Base-by-base conservation (phyloP, 1,284 basidiomycete genomes). In the Puccinia hordei region DNA sequence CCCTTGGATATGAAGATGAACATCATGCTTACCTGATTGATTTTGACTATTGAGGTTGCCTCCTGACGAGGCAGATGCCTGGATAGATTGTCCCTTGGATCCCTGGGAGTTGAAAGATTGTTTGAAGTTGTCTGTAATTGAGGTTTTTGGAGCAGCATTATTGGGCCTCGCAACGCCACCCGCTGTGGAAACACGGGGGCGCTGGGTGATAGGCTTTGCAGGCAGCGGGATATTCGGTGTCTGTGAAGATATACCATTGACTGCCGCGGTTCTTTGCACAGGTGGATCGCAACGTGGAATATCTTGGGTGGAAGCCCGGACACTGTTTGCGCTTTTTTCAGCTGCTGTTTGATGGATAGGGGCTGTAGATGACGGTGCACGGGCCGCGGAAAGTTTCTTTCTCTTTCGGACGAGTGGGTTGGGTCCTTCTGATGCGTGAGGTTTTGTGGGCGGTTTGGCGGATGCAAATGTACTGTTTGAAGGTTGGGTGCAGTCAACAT, bases 1-100 rank as follows among this genome's bases (percentile, higher is more conserved):
- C 9, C 65, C 76, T 57, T 69, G 53, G 65, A 78, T 71, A 12
- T 33, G 19, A 66, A 78, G 66, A 51, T 51, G 33, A 13, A 49
- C 69, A 6, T n/a, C 51, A 35, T 33, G 59, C 69, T 78, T 78
- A 55, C 61, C 46, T 17, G 63, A 30, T 57, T 27, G 76, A 35
- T 33, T 77, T 51, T 57, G 30, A 38, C 24, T 68, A 55, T 66
- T 49, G 33, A 38, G n/a, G 30, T 17, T 24, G 22, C 22, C 17
- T 53, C 30, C 19, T 57, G 51, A 57, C 22, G 51, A 4, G 1
- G 49, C 8, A 30, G 33, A 19, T 12, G 33, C 8, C 12, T 38
- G 30, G 22, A n/a, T 53, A 38, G 49, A 69, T 46, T 69, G 41
- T 1, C 49, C 30, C 15, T 33, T 33, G 19, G 44, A 69, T 49